Evolutionary conservation across 2,329 filamentous ascomycete genomes (phyloP).

Genomic region (Verticillium zaregamsianum): DNA sequence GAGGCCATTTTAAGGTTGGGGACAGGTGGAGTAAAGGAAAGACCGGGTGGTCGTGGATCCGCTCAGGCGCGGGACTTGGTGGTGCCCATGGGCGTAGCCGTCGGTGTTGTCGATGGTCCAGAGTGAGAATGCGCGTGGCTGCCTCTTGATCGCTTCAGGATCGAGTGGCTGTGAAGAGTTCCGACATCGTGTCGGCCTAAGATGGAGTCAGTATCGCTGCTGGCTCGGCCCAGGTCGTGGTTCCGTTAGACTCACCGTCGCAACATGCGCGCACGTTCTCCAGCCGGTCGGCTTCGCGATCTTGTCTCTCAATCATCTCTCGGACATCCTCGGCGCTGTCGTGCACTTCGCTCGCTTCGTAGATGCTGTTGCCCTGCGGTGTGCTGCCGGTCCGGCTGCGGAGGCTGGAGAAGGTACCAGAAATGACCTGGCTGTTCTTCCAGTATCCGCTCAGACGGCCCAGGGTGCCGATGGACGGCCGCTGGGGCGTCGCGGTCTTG

Average conservation of each 20-base stretch:
- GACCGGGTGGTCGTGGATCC: background rate
- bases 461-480: constrained; percentile 42
- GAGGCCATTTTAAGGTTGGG: background rate
- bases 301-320: constrained; percentile 73
- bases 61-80: constrained; percentile 29
- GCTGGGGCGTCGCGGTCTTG: constrained; percentile 28
- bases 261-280: constrained; percentile 98
- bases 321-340: constrained; percentile 82
- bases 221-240: too few species aligned
- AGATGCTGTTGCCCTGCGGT: constrained; percentile 41
- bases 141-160: constrained; percentile 38
- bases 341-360: constrained; percentile 59
- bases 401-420: constrained; percentile 49
- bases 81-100: constrained; percentile 30
- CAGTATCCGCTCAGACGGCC: constrained; percentile 58
- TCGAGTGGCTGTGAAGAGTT: constrained; percentile 41
- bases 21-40: background rate
- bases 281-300: constrained; percentile 71
- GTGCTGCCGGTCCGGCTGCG: constrained; percentile 46
- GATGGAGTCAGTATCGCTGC: constrained; percentile 16
- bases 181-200: constrained; percentile 72
- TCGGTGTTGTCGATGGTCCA: constrained; percentile 27
- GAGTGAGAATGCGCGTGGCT: constrained; percentile 31
- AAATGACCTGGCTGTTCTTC: constrained; percentile 41
- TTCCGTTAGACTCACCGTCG: constrained; percentile 67